Conservation (phyloP, 331 rosid genomes). For the Pyracantha coccinea region DNA sequence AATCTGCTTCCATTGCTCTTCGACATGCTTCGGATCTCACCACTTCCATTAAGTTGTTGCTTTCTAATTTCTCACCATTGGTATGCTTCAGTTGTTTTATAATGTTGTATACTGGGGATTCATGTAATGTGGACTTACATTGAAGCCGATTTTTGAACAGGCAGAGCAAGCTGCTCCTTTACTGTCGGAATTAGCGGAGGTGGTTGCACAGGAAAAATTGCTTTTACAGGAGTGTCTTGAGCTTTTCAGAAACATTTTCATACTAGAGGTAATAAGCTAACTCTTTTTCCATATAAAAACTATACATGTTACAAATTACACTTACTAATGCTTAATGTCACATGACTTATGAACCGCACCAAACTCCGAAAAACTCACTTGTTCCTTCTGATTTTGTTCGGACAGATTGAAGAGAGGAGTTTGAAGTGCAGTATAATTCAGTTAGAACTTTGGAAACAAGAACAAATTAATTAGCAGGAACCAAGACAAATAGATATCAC, state of each 20-base stretch:
- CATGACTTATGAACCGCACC: not conserved
- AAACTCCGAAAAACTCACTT: not conserved
- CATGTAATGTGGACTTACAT: not conserved
- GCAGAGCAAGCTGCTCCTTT: constrained; percentile 32
- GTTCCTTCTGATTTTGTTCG: not conserved
- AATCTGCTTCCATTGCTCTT: constrained; percentile 26
- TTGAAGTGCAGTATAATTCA: constrained; percentile 45
- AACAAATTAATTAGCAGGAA: constrained; percentile 4
- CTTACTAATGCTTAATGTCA: not conserved
- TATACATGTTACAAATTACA: not conserved
- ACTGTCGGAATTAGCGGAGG: constrained; percentile 55
- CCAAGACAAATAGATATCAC: not conserved
- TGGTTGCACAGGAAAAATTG: constrained; percentile 57
- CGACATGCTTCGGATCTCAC: constrained; percentile 44
- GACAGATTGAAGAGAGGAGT: constrained; percentile 57
- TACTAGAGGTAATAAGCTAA: constrained; percentile 39
- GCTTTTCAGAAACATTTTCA: constrained; percentile 31
- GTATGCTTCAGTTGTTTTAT: constrained; percentile 21
- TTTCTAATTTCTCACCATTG: constrained; percentile 27
- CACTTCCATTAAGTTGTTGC: constrained; percentile 33
- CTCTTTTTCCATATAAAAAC: not conserved
- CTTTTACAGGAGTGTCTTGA: constrained; percentile 53
- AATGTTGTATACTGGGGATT: not conserved
- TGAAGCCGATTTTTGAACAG: constrained; percentile 26
- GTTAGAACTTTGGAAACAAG: constrained; percentile 22